phyloP scores from a whole-genome alignment of 768 basidiomycete species.

The Sistotremastrum niveocremeum region DNA sequence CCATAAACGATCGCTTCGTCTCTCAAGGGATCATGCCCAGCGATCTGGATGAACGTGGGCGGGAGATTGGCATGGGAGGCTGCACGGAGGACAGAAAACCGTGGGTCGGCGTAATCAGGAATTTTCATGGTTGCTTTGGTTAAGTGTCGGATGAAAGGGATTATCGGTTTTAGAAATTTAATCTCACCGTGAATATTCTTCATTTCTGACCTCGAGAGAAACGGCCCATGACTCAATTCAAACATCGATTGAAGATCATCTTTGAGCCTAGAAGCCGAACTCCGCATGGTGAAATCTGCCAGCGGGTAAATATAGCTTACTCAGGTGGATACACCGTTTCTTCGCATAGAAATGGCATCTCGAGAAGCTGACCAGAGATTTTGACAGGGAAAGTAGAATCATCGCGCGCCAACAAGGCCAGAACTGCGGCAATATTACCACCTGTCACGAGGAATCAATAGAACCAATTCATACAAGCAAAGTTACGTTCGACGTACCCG shows the following conservation, averaged over 20 bases:
- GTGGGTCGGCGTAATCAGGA: not conserved
- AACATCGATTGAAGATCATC: too few relatives aligned
- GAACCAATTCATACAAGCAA: not conserved
- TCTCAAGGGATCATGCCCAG: slow-evolving; percentile 14
- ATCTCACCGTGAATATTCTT: too few relatives aligned
- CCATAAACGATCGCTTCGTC: slow-evolving; percentile 18
- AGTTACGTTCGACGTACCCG: not conserved
- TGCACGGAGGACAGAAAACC: slow-evolving; percentile 11
- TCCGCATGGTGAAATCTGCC: too few relatives aligned
- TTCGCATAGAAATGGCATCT: slow-evolving; percentile 5
- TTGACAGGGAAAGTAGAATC: slow-evolving; percentile 10
- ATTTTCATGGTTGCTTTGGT: too few relatives aligned
- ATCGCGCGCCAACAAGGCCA: slow-evolving; percentile 12
- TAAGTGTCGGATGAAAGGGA: too few relatives aligned
- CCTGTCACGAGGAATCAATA: not conserved
- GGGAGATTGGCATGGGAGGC: slow-evolving; percentile 11
- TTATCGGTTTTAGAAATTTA: too few relatives aligned
- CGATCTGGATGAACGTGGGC: slow-evolving; percentile 14
- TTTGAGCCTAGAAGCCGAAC: too few relatives aligned
- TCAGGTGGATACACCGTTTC: too few relatives aligned
- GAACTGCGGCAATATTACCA: slow-evolving; percentile 10
- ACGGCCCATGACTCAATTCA: too few relatives aligned
- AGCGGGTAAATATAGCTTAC: too few relatives aligned
- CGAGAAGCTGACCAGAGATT: slow-evolving; percentile 15
- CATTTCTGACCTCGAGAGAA: too few relatives aligned